Base-by-base conservation (phyloP, 139 green algal genomes). In the Spirogloea muscicola region DNA sequence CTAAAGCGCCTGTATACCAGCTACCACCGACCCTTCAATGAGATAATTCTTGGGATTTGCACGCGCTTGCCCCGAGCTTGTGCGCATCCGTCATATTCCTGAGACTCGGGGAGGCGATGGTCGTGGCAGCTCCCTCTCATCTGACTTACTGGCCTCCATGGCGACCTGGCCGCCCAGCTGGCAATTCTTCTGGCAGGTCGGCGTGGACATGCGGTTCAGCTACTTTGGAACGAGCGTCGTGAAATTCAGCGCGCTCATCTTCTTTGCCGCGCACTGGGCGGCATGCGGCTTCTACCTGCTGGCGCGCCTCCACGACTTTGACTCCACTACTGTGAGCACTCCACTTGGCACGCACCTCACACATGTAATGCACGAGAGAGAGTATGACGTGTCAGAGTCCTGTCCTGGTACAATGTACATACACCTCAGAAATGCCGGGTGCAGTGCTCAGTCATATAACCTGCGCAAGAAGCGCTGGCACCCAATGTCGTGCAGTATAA, bases 281-380 rank as follows among this genome's bases (percentile, higher is more conserved):
- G 60, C 37, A 18, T 68, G 60, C 34, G 16, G 49, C 60, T 68
- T 52, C 60, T 68, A 52, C 60, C 60, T 68, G 7, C 60, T 68
- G 13, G 60, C 60, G 0, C 33, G 60, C 34, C 13, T 68, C 0
- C 36, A 27, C 60, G 37, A 68, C 60, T 68, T 68, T 27, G 37
- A 18, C 4, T n/a, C 34, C 27, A 21, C 21, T 13, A 68, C 60
- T 18, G 60, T 68, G 27, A 64, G 57, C 48, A n/a, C 25, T 57
- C 48, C 25, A 21, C 3, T n/a, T n/a, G 25, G 21, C 48, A 31
- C 48, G 21, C 48, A n/a, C 48, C 25, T 21, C 48, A 31, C 48
- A 2, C 25, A 31, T 3, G n/a, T n/a, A n/a, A n/a, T n/a, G n/a
- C n/a, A n/a, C n/a, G n/a, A n/a, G n/a, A n/a, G n/a, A n/a, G n/a